Percentiles rank a stretch among this genome's conserved stretches.
Conservation (phyloP, 1,139 yeast genomes). For the Kurtzmaniella natalensis region DNA sequence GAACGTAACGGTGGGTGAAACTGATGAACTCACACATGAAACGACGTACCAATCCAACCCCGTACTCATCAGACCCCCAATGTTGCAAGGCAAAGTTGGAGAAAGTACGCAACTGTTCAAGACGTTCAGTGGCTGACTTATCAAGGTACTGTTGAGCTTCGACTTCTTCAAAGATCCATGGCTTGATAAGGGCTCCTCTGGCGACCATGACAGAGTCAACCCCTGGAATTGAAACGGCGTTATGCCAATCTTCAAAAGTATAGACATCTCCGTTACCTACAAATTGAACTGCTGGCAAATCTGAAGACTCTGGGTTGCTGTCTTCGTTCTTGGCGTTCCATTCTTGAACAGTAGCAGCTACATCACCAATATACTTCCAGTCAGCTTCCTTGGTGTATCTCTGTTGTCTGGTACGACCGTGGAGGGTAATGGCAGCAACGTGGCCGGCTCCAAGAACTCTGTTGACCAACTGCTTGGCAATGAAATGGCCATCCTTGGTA, state of each 20-base stretch:
- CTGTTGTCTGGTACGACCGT: slow-evolving; percentile 95
- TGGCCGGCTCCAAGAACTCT: slow-evolving; percentile 74
- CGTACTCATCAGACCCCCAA: slow-evolving; percentile 98
- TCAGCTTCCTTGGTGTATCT: slow-evolving; percentile 88
- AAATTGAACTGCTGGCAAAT: slow-evolving; percentile 49
- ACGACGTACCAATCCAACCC: slow-evolving; percentile 82
- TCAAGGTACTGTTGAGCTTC: slow-evolving; percentile 86
- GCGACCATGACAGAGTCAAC: slow-evolving; percentile 97
- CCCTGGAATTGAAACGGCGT: slow-evolving; percentile 62
- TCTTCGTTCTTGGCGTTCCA: slow-evolving; percentile 51
- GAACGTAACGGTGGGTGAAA: slow-evolving; percentile 90
- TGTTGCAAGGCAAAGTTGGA: slow-evolving; percentile 84
- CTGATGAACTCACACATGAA: slow-evolving; percentile 92
- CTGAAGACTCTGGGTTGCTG: slow-evolving; percentile 49
- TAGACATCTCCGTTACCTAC: slow-evolving; percentile 94
- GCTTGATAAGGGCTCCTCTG: slow-evolving; percentile 94
- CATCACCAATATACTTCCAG: slow-evolving; percentile 83
- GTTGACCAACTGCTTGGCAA: slow-evolving; percentile 72
- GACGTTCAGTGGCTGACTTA: slow-evolving; percentile 83
- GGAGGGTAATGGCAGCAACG: slow-evolving; percentile 87
- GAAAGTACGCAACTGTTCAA: slow-evolving; percentile 65
- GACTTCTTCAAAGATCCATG: slow-evolving; percentile 97
- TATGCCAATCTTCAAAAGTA: slow-evolving; percentile 85
- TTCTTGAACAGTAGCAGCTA: slow-evolving; percentile 63
- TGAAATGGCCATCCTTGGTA: slow-evolving; percentile 75